A percentile compares a stretch with the other conserved stretches of the same genome.
These are phyloP conservation scores for Phytophthora macrochlamydospora DNA, from an alignment of 352 stramenopile species.

Conservation along the genomic window DNA sequence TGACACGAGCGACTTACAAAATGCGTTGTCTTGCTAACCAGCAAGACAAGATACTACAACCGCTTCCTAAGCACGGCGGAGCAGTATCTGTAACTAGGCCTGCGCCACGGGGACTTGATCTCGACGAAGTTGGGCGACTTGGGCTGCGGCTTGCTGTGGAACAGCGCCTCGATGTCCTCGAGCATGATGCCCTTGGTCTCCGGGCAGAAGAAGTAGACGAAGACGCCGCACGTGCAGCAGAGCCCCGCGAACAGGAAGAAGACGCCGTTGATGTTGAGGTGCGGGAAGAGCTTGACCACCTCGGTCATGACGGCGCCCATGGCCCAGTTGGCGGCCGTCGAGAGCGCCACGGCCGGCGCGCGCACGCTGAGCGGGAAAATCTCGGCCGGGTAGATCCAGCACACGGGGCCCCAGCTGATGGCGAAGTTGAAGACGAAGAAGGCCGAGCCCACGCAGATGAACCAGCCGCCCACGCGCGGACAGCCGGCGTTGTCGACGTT, in stretches of 20 bases:
- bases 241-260: constrained; percentile 29
- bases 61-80: constrained; percentile 1
- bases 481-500: constrained; percentile 18
- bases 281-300: constrained; percentile 22
- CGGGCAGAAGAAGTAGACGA: constrained; percentile 51
- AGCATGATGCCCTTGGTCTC: constrained; percentile 23
- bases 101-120: constrained; percentile 15
- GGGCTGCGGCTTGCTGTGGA: constrained; percentile 12
- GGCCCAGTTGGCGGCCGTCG: constrained; percentile 46
- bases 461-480: constrained; percentile 12
- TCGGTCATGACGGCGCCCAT: constrained; percentile 29
- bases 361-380: constrained; percentile 32
- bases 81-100: background rate
- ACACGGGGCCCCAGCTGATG: constrained; percentile 19
- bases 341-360: constrained; percentile 46
- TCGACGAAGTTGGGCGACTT: constrained; percentile 23
- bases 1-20: too few species aligned
- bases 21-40: background rate
- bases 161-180: constrained; percentile 18
- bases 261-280: constrained; percentile 23
- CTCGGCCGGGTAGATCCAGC: constrained; percentile 23
- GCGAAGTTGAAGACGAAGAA: constrained; percentile 25
- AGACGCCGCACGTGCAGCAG: constrained; percentile 38
- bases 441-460: constrained; percentile 13
- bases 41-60: background rate